These are phyloP conservation scores for Paraphaeosphaeria sporulosa DNA, from an alignment of 2,329 filamentous ascomycete genomes.

Conservation along the genomic window DNA sequence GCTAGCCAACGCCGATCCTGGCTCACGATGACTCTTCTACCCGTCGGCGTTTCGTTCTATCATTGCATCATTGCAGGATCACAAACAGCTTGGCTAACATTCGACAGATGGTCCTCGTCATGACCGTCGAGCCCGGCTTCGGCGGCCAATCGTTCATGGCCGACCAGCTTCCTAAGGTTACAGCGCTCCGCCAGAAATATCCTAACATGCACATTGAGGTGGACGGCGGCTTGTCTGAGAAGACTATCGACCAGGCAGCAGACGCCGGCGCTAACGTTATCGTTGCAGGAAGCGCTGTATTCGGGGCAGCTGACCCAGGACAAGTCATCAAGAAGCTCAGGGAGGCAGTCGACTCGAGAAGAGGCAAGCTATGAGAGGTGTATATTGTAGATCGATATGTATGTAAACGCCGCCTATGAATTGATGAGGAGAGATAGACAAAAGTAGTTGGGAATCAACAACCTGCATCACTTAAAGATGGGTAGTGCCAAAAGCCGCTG, in stretches of 20 bases:
- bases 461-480: background rate
- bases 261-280: conserved; percentile 98
- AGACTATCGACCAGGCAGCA: conserved; percentile 91
- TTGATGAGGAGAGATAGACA: conserved; percentile 7
- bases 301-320: conserved; percentile 85
- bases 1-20: conserved; percentile 6
- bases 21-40: conserved; percentile 20
- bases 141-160: conserved; percentile 99
- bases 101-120: conserved; percentile 90
- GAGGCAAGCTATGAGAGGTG: conserved; percentile 41
- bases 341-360: conserved; percentile 75
- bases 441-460: background rate
- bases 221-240: conserved; percentile 86
- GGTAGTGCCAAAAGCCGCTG: too few species aligned
- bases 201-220: conserved; percentile 97
- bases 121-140: conserved; percentile 98
- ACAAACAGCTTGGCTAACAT: conserved; percentile 18
- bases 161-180: conserved; percentile 91
- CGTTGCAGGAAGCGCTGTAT: conserved; percentile 94
- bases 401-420: conserved; percentile 4
- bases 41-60: conserved; percentile 20
- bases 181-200: conserved; percentile 81
- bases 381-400: background rate
- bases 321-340: conserved; percentile 86
- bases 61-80: conserved; percentile 22